Percentiles rank a stretch among this genome's conserved stretches.
These are phyloP conservation scores for Arctium lappa DNA, from an alignment of 129 eudicot species.

Conservation along the genomic window DNA sequence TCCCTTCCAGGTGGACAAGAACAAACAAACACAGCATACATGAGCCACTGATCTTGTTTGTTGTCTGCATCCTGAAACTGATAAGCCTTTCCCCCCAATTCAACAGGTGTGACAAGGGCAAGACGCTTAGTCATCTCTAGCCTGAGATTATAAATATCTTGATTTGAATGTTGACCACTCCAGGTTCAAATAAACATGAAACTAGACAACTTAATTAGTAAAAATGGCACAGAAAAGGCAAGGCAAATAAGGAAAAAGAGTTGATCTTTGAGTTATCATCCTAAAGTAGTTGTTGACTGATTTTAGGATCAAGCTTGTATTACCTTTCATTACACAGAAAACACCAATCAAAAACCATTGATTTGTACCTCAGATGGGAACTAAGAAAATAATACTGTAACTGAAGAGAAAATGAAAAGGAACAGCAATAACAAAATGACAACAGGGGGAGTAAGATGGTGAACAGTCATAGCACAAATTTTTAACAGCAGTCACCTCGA, in stretches of 20 bases:
- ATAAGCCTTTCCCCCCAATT: constrained; percentile 88
- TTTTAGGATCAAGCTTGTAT: not conserved
- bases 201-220: not conserved
- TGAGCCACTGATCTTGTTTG: constrained; percentile 91
- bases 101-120: constrained; percentile 82
- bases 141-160: constrained; percentile 40
- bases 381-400: not conserved
- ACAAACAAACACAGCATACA: constrained; percentile 95
- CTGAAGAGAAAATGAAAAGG: not conserved
- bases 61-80: constrained; percentile 80
- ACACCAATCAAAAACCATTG: not conserved
- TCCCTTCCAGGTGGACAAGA: constrained; percentile 77
- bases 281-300: not conserved
- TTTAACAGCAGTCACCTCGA: not conserved
- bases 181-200: not conserved
- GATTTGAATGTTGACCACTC: not conserved
- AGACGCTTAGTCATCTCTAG: constrained; percentile 77
- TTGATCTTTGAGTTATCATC: not conserved
- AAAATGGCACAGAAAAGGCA: not conserved
- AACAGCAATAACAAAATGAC: not conserved
- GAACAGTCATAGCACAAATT: not conserved
- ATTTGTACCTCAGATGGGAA: not conserved
- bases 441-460: not conserved
- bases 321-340: not conserved
- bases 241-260: not conserved